Percentiles rank a stretch among this genome's conserved stretches.
These are phyloP conservation scores for Colletotrichum sp. DNA, from an alignment of 2,329 filamentous ascomycete genomes.

Conservation along the genomic window DNA sequence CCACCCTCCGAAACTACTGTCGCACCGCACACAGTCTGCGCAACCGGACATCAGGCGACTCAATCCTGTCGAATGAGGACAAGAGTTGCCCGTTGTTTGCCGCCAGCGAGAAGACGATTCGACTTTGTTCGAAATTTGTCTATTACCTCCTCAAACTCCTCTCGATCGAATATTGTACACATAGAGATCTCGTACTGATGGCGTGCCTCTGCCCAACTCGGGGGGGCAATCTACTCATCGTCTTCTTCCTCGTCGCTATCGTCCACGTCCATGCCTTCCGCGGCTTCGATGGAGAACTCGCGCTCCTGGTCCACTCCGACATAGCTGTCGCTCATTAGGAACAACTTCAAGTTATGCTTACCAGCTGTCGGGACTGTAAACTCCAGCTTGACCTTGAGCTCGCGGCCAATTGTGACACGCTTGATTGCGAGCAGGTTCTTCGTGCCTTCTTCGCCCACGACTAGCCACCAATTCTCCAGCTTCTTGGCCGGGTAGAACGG, in stretches of 20 bases:
- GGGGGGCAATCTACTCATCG: slow-evolving; percentile 41
- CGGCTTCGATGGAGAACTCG: slow-evolving; percentile 82
- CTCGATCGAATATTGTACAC: slow-evolving; percentile 20
- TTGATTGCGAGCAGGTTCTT: slow-evolving; percentile 93
- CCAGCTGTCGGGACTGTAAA: slow-evolving; percentile 87
- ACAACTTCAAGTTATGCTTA: slow-evolving; percentile 86
- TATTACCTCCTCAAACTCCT: slow-evolving; percentile 15
- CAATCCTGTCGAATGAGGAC: slow-evolving; percentile 31
- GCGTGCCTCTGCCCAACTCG: background rate
- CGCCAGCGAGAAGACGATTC: background rate
- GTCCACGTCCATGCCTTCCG: slow-evolving; percentile 95
- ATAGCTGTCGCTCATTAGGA: slow-evolving; percentile 97
- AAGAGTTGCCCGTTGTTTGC: background rate
- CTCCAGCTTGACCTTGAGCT: slow-evolving; percentile 81
- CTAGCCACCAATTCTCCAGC: slow-evolving; percentile 98
- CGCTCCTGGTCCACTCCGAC: slow-evolving; percentile 97
- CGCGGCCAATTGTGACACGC: slow-evolving; percentile 83
- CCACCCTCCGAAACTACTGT: slow-evolving; percentile 29
- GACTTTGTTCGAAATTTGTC: slow-evolving; percentile 2
- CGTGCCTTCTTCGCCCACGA: slow-evolving; percentile 90
- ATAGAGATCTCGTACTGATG: slow-evolving; percentile 10
- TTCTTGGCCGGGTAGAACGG: slow-evolving; percentile 94
- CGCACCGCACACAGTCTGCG: slow-evolving; percentile 30
- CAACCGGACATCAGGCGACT: slow-evolving; percentile 33
- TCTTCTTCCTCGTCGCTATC: slow-evolving; percentile 83